A percentile compares a stretch with the other conserved stretches of the same genome.
phyloP scores from a whole-genome alignment of 2,329 filamentous ascomycete genomes.

The Niveomyces coronatus region DNA sequence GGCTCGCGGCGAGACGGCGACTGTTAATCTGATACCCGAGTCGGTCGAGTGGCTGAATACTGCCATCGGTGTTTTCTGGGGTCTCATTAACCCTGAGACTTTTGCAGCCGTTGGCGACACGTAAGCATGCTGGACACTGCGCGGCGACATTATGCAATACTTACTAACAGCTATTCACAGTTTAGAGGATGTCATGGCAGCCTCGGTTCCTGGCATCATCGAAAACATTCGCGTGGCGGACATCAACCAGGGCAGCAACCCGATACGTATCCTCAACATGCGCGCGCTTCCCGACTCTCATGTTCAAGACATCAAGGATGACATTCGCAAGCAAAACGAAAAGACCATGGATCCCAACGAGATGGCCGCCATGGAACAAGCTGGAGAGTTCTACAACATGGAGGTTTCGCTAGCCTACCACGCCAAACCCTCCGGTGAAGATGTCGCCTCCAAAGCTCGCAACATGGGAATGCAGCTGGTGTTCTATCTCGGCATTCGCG shows the following conservation, averaged over 20 bases:
- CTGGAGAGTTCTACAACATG: conserved; percentile 86
- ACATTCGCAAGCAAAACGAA: conserved; percentile 67
- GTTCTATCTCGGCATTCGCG: conserved; percentile 86
- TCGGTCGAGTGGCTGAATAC: conserved; percentile 97
- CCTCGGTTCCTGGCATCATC: conserved; percentile 80
- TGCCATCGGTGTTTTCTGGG: conserved; percentile 74
- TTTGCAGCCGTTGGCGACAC: conserved; percentile 88
- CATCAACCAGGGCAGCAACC: conserved; percentile 88
- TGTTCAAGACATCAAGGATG: conserved; percentile 70
- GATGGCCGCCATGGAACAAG: conserved; percentile 78
- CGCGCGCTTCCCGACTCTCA: conserved; percentile 66
- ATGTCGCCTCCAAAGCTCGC: conserved; percentile 69
- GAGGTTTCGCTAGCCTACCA: conserved; percentile 89
- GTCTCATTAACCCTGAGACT: conserved; percentile 90
- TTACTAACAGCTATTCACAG: conserved; percentile 18
- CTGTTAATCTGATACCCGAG: conserved; percentile 81
- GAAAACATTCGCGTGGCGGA: conserved; percentile 93
- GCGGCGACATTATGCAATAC: too few species aligned
- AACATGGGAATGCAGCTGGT: conserved; percentile 97
- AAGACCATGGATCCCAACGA: conserved; percentile 79
- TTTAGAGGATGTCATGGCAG: conserved; percentile 80
- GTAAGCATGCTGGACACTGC: too few species aligned
- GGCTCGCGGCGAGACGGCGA: conserved; percentile 73
- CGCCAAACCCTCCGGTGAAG: conserved; percentile 60
- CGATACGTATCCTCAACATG: conserved; percentile 77